Conservation (phyloP, 2,329 filamentous ascomycete genomes). For the Ophiostoma montium region DNA sequence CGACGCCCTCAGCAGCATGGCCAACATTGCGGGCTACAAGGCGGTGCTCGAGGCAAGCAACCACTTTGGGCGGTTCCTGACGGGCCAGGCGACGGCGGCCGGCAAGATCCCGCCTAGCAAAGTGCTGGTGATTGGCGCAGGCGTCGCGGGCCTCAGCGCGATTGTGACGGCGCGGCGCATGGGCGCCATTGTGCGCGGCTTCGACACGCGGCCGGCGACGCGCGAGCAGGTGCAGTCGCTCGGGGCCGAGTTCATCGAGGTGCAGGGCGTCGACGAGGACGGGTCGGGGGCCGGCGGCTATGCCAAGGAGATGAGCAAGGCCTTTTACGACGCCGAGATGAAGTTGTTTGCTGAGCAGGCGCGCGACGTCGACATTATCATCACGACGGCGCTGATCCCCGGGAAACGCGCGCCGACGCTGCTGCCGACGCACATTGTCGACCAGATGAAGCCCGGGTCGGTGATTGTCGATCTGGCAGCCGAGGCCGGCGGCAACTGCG, state of each 20-base stretch:
- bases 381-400: slow-evolving; percentile 84
- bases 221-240: slow-evolving; percentile 83
- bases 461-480: slow-evolving; percentile 80
- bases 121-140: slow-evolving; percentile 78
- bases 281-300: slow-evolving; percentile 77
- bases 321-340: slow-evolving; percentile 88
- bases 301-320: slow-evolving; percentile 87
- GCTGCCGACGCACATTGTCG: slow-evolving; percentile 66
- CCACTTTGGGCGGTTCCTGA: slow-evolving; percentile 75
- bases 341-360: slow-evolving; percentile 81
- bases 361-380: slow-evolving; percentile 78
- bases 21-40: slow-evolving; percentile 89
- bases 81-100: slow-evolving; percentile 79
- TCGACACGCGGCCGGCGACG: slow-evolving; percentile 79
- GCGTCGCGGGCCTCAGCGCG: slow-evolving; percentile 76
- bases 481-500: slow-evolving; percentile 79
- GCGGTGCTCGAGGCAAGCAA: slow-evolving; percentile 83
- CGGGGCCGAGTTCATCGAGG: slow-evolving; percentile 80
- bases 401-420: slow-evolving; percentile 71
- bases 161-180: slow-evolving; percentile 76
- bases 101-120: slow-evolving; percentile 86
- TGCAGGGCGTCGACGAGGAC: slow-evolving; percentile 63
- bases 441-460: slow-evolving; percentile 80
- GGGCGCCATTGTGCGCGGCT: slow-evolving; percentile 79
- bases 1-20: slow-evolving; percentile 83